phyloP scores from a whole-genome alignment of 805 yeast species.

The Wickerhamiella musiphila region DNA sequence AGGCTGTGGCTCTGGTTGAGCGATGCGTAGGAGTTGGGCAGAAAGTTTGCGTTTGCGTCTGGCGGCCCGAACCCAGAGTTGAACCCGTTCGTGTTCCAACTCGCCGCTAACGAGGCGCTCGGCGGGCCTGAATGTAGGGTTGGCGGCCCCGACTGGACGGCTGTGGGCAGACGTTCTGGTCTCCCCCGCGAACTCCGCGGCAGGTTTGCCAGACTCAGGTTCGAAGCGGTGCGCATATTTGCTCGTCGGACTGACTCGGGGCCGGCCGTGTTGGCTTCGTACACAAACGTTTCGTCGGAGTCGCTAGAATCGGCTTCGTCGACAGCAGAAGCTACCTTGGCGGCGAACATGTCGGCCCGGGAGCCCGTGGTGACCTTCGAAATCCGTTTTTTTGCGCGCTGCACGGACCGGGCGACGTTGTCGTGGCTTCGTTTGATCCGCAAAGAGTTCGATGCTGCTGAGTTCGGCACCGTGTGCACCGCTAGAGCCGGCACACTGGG shows the following conservation, averaged over 20 bases:
- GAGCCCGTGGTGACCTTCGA: constrained; percentile 30
- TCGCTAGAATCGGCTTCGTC: constrained; percentile 70
- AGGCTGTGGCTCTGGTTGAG: no score
- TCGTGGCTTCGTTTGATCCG: constrained; percentile 18
- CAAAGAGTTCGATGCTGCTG: constrained; percentile 7
- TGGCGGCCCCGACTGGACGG: neutral
- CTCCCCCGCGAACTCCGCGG: no score
- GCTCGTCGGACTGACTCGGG: constrained; percentile 10
- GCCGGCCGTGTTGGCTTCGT: constrained; percentile 34
- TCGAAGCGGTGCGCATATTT: constrained; percentile 11
- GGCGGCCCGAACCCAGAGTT: no score
- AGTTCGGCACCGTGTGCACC: constrained; percentile 12
- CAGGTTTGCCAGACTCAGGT: constrained; percentile 5
- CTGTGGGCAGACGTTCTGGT: no score
- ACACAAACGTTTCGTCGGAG: constrained; percentile 91
- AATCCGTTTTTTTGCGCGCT: constrained; percentile 25
- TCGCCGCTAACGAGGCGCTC: no score
- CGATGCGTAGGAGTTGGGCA: no score
- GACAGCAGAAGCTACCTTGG: constrained; percentile 84
- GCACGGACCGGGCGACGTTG: constrained; percentile 12
- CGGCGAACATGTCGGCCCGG: constrained; percentile 86
- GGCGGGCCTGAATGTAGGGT: neutral
- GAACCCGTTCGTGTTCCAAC: no score
- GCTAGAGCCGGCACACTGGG: constrained; percentile 28
- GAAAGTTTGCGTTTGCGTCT: no score